Percentiles rank a stretch among this genome's conserved stretches.
Evolutionary conservation across 108 stramenopile genomes (phyloP).

Genomic region (Cyclotella sp.): DNA sequence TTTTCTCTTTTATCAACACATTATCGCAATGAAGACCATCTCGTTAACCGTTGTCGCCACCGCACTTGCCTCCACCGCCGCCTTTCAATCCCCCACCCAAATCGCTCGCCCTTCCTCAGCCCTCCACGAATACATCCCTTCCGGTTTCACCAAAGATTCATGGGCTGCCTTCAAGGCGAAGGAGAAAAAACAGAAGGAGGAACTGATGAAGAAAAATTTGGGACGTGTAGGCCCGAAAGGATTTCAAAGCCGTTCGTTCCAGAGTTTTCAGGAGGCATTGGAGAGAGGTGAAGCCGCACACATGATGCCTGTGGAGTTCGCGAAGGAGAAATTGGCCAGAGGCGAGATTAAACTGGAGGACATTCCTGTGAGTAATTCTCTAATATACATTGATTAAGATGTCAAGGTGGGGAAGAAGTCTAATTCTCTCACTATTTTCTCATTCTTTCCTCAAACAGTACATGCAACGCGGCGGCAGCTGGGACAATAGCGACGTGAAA

Average conservation of each 20-base stretch:
- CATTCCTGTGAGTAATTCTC: constrained; percentile 52
- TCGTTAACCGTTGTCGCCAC: constrained; percentile 28
- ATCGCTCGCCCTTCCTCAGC: constrained; percentile 15
- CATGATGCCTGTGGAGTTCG: constrained; percentile 74
- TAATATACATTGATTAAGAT: background rate
- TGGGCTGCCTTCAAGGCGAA: constrained; percentile 73
- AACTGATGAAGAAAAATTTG: constrained; percentile 46
- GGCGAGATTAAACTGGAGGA: constrained; percentile 78
- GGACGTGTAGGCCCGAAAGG: constrained; percentile 72
- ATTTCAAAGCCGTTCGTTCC: constrained; percentile 79
- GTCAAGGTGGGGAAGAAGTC: background rate
- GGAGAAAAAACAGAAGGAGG: constrained; percentile 61
- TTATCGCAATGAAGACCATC: constrained; percentile 27
- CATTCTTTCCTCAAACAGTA: constrained; percentile 31
- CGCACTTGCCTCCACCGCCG: constrained; percentile 27
- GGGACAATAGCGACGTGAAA: constrained; percentile 57
- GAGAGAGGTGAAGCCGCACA: constrained; percentile 80
- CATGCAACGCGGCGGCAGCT: constrained; percentile 82
- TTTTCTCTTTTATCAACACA: background rate
- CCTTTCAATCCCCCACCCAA: constrained; percentile 18
- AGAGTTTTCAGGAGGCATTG: constrained; percentile 83
- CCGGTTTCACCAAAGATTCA: constrained; percentile 77
- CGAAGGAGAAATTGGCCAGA: constrained; percentile 60
- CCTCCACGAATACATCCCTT: constrained; percentile 74
- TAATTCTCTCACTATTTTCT: background rate